These are phyloP conservation scores for Falciphora oryzae DNA, from an alignment of 2,329 filamentous ascomycete genomes.

Conservation along the genomic window DNA sequence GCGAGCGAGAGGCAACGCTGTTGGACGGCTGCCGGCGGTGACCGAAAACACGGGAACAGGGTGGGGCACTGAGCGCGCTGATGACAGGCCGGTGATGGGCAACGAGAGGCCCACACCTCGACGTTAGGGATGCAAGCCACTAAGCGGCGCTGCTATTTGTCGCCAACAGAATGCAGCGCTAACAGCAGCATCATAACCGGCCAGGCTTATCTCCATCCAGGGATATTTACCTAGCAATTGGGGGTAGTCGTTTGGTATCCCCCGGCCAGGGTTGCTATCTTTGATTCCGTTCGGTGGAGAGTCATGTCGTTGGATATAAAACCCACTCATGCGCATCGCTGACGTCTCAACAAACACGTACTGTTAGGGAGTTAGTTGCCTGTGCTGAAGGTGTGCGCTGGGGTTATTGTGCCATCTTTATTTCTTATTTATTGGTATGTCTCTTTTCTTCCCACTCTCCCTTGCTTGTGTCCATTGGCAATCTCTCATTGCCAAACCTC, in stretches of 20 bases:
- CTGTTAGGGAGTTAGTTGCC: not conserved
- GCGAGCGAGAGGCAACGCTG: not conserved
- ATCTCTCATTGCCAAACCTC: not conserved
- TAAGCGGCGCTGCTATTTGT: not conserved
- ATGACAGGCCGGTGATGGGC: no score
- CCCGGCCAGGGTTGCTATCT: not conserved
- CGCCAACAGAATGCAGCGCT: not conserved
- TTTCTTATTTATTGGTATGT: not conserved
- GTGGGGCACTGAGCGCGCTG: no score
- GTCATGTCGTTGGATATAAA: not conserved
- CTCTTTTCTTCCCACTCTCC: not conserved
- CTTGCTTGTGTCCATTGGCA: not conserved
- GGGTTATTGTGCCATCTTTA: not conserved
- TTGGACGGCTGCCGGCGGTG: no score
- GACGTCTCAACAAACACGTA: not conserved
- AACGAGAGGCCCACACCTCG: no score
- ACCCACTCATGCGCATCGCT: not conserved
- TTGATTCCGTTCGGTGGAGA: not conserved
- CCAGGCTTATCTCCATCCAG: not conserved
- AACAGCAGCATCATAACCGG: not conserved
- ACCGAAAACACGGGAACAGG: no score
- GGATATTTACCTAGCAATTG: not conserved
- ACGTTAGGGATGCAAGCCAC: no score
- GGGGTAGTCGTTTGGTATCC: no score
- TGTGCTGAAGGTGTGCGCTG: not conserved